Base-by-base conservation (phyloP, 805 yeast genomes). In the Candida adriatica region DNA sequence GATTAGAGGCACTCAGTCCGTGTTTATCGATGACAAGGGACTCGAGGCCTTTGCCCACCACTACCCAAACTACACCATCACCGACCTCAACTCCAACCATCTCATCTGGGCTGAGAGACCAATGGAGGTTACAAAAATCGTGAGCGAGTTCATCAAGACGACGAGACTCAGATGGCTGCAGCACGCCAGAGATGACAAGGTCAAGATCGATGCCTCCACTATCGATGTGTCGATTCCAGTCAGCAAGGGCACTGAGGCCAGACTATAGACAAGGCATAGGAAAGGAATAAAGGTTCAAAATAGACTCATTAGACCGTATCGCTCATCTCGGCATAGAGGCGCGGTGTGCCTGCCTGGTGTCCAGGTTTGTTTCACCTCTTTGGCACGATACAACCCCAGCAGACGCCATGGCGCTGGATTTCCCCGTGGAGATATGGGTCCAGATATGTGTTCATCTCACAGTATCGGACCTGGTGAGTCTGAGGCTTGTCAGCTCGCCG, bases 101-200 rank as follows among this genome's bases (percentile, higher is more conserved):
- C 61, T 68, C 59, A 40, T 67, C 6, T 59, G 62, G 14, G 53
- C 58, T 15, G 70, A 65, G 34, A 51, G 53, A 41, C 68, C 69
- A 9, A 26, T 28, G 11, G 48, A 49, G 29, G 51, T 42, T 14
- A 46, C 46, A 4, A 37, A 36, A 26, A 29, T 41, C 24, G 29
- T 40, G 29, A 36, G 45, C 27, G 52, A 50, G 27, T 50, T 48
- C 43, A 45, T 50, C 39, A 50, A 48, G 38, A 24, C 34, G 17
- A 37, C 18, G n/a, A n/a, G n/a, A n/a, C n/a, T n/a, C n/a, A n/a
- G n/a, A n/a, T n/a, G n/a, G n/a, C n/a, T n/a, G n/a, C n/a, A n/a
- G n/a, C n/a, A n/a, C n/a, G n/a, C n/a, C n/a, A n/a, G n/a, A n/a
- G n/a, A n/a, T n/a, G n/a, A n/a, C n/a, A n/a, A n/a, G n/a, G n/a